A percentile compares a stretch with the other conserved stretches of the same genome.
Evolutionary conservation across 129 eudicot species (phyloP).

Genomic region (Ambrosia trifida): DNA sequence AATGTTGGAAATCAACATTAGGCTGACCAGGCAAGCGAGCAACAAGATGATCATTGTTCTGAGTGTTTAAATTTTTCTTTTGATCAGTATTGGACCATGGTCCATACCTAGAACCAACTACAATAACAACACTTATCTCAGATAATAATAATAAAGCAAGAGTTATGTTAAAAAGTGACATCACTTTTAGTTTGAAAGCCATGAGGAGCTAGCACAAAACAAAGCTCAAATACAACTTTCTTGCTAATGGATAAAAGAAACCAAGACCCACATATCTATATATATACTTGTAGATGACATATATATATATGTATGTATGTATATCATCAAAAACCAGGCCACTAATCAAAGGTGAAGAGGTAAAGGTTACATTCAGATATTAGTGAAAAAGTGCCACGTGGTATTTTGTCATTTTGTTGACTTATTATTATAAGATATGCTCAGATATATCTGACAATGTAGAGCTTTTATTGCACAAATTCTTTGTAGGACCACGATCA

Average conservation of each 20-base stretch:
- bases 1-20: constrained; percentile 58
- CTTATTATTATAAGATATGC: constrained; percentile 7
- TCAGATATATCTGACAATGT: constrained; percentile 35
- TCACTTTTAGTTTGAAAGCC: constrained; percentile 42
- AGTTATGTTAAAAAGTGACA: constrained; percentile 29
- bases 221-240: constrained; percentile 34
- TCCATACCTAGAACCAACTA: constrained; percentile 46
- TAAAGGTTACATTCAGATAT: constrained; percentile 30
- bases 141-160: constrained; percentile 29
- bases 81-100: constrained; percentile 37
- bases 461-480: constrained; percentile 28
- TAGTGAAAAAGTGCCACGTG: constrained; percentile 43
- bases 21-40: constrained; percentile 69
- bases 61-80: constrained; percentile 35
- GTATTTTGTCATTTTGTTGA: constrained; percentile 29
- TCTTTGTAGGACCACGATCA: constrained; percentile 51
- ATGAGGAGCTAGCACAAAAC: constrained; percentile 35
- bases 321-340: no score
- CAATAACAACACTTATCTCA: constrained; percentile 40
- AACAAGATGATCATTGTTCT: constrained; percentile 57
- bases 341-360: constrained; percentile 31
- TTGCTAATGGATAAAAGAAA: constrained; percentile 43
- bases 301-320: no score
- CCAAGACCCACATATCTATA: constrained; percentile 53
- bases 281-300: constrained; percentile 44